These are phyloP conservation scores for Paraphoma sp. DNA, from an alignment of 2,329 filamentous ascomycete species.

Conservation along the genomic window DNA sequence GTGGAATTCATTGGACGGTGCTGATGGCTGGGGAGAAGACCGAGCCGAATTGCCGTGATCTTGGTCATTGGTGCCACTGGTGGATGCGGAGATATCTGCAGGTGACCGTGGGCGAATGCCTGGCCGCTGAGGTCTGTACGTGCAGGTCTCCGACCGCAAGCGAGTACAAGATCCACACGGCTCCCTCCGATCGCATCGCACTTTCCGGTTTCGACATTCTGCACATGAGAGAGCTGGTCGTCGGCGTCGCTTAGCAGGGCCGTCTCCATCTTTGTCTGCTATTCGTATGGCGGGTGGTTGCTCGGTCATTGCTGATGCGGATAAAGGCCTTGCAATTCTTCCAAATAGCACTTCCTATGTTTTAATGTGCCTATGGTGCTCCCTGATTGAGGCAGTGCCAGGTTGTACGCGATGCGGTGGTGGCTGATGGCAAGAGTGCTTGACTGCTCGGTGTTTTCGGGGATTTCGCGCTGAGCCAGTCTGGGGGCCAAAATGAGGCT, in stretches of 20 bases:
- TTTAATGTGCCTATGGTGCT: background rate
- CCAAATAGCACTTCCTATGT: background rate
- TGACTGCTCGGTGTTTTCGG: background rate
- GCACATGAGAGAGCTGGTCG: conserved; percentile 38
- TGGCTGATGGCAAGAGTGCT: background rate
- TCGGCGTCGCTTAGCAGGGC: conserved; percentile 28
- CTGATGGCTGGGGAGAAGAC: conserved; percentile 5
- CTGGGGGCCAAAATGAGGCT: background rate
- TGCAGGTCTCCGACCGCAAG: conserved; percentile 31
- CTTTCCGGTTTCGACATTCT: conserved; percentile 38
- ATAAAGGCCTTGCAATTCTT: background rate
- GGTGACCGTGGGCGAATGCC: conserved; percentile 6
- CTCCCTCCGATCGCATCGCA: conserved; percentile 35
- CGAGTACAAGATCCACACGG: conserved; percentile 33
- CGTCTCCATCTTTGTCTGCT: conserved; percentile 22
- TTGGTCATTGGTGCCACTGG: conserved; percentile 1
- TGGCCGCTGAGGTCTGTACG: conserved; percentile 22
- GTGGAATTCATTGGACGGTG: conserved; percentile 16
- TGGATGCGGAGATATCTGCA: conserved; percentile 1
- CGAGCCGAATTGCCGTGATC: conserved; percentile 4
- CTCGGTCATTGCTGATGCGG: conserved; percentile 7
- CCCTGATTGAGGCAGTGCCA: background rate
- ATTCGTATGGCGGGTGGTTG: conserved; percentile 8
- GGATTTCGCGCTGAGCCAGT: background rate
- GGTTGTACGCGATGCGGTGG: background rate